These are phyloP conservation scores for Talaromyces sp. DNA, from an alignment of 2,329 filamentous ascomycete species.

Conservation along the genomic window DNA sequence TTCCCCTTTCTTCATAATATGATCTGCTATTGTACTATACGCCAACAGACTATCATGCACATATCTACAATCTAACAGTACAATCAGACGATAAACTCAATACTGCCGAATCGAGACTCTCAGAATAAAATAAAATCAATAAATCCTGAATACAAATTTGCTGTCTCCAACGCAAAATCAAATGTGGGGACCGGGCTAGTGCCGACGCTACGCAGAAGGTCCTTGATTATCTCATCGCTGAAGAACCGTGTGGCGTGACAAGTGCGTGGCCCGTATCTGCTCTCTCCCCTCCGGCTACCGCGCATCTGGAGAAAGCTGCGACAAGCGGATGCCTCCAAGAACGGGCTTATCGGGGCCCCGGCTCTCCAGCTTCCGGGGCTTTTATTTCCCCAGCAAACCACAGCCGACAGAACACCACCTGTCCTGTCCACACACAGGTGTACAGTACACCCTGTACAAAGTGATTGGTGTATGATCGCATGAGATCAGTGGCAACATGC, in stretches of 20 bases:
- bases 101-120: too few relatives aligned
- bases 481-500: neutral
- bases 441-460: too few relatives aligned
- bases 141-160: too few relatives aligned
- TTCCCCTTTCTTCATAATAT: neutral
- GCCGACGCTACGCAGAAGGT: constrained; percentile 16
- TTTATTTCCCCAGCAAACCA: neutral
- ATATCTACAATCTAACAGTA: too few relatives aligned
- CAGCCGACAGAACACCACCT: too few relatives aligned
- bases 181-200: constrained; percentile 23
- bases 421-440: too few relatives aligned
- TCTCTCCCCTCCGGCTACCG: constrained; percentile 23
- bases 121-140: neutral
- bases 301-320: constrained; percentile 21
- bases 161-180: constrained; percentile 4
- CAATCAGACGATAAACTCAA: too few relatives aligned
- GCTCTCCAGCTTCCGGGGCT: neutral
- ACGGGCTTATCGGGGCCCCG: neutral
- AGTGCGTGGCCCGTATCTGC: constrained; percentile 23
- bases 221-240: constrained; percentile 18
- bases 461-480: constrained; percentile 2
- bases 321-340: neutral
- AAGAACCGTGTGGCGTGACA: constrained; percentile 27
- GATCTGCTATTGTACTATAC: too few relatives aligned
- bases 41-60: too few relatives aligned